Base-by-base conservation (phyloP, 768 basidiomycete genomes). In the Mrakia blollopis region DNA sequence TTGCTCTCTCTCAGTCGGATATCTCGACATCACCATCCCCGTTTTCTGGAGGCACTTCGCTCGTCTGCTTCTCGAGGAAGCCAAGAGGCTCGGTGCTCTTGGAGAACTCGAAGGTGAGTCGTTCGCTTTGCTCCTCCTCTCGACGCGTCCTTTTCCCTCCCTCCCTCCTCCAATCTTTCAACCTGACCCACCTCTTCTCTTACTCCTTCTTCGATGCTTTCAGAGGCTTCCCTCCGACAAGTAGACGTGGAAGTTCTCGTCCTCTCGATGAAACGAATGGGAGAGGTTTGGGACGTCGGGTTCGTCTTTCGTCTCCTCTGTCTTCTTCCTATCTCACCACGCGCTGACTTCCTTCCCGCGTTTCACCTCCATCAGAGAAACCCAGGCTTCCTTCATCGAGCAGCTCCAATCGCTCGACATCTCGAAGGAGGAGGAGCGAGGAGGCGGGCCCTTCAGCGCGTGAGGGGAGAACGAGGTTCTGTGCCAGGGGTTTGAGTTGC, bases 201-300 rank as follows among this genome's bases (percentile, higher is more conserved):
- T 6, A 25, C 57, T 57, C 57, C 3, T 7, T 44, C 44, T 44
- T 44, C 44, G 11, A 44, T 44, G 2, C 14, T 13, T 2, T 0
- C 25, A 37, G 62, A 30, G 28, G 62, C 62, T 8, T 32, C 30
- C 14, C 62, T 32, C 3, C 30, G 62, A 1, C 30, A 63, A 23
- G 30, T 63, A 6, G 62, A 63, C 62, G 62, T 63, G 10, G 62
- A 63, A 32, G 62, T 63, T 10, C 35, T 63, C 30, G 18, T 63
- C 30, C 11, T 63, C 16, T 32, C 30, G 11, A 63, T 63, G 62
- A 30, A 35, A 16, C 2, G 62, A 25, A 35, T 63, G 62, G 62
- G 62, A 32, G 62, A 63, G 30, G n/a, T 30, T 16, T 63, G 62
- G 62, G 62, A 35, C 10, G 28, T 63, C 62, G 62, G 62, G 62